Percentiles rank a stretch among this genome's conserved stretches.
Evolutionary conservation across 768 basidiomycete genomes (phyloP).

Genomic region (Pisolithus marmoratus): DNA sequence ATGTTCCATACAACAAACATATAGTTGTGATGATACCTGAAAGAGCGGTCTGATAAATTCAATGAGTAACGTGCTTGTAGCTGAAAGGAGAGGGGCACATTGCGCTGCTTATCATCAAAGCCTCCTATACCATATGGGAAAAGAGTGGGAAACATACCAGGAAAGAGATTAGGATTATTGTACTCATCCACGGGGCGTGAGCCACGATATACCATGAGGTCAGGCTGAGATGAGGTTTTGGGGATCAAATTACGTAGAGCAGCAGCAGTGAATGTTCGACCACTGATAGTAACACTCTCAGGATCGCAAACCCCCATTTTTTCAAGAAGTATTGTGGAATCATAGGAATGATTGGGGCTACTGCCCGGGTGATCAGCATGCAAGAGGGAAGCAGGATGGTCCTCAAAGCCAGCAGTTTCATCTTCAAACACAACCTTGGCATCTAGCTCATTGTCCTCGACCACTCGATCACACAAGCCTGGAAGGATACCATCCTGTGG

Average conservation of each 20-base stretch:
- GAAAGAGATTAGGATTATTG: constrained; percentile 24
- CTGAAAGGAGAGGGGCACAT: not conserved
- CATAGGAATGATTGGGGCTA: too few relatives aligned
- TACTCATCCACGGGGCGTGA: constrained; percentile 23
- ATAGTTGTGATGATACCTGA: not conserved
- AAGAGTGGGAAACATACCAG: constrained; percentile 27
- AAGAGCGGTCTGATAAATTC: not conserved
- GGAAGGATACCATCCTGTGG: too few relatives aligned
- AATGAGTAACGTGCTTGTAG: not conserved
- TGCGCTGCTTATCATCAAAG: constrained; percentile 17
- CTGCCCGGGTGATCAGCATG: constrained; percentile 11
- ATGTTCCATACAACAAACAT: not conserved
- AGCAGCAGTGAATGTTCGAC: constrained; percentile 16
- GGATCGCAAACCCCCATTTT: constrained; percentile 28
- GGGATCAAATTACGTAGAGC: constrained; percentile 20
- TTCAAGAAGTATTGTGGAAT: not conserved
- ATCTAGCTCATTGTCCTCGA: too few relatives aligned
- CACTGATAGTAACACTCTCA: constrained; percentile 17
- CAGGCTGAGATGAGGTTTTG: constrained; percentile 3
- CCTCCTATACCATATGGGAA: constrained; percentile 29
- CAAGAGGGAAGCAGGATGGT: constrained; percentile 18
- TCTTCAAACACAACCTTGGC: too few relatives aligned
- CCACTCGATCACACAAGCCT: too few relatives aligned
- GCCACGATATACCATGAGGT: constrained; percentile 19
- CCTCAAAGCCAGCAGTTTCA: constrained; percentile 16